Conservation (phyloP, 176 grass and related monocot species). For the Lolium perenne region DNA sequence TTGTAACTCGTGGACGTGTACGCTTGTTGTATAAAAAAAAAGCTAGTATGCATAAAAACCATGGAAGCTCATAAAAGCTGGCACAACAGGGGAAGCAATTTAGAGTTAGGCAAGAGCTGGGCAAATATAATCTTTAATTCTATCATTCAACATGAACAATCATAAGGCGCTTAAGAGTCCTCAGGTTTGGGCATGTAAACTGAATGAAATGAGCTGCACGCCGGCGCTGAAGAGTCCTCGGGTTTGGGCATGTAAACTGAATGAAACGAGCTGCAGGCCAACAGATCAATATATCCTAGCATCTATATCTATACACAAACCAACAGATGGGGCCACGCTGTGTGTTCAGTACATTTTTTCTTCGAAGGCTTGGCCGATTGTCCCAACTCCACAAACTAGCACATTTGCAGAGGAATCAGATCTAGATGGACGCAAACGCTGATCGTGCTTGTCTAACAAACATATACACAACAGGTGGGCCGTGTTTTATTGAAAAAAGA, state of each 20-base stretch:
- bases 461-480: conserved; percentile 7
- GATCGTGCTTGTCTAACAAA: background rate
- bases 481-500: conserved; percentile 32
- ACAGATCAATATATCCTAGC: background rate
- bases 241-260: background rate
- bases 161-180: too few species aligned
- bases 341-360: background rate
- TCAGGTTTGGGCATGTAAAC: too few species aligned
- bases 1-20: too few species aligned
- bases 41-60: too few species aligned
- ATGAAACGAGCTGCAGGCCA: background rate
- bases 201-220: too few species aligned
- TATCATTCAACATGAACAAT: too few species aligned
- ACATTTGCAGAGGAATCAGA: conserved; percentile 10
- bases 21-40: too few species aligned
- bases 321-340: background rate
- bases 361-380: background rate
- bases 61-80: too few species aligned
- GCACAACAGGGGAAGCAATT: too few species aligned
- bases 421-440: background rate
- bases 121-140: too few species aligned
- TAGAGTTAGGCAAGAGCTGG: too few species aligned
- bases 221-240: background rate
- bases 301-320: background rate
- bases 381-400: background rate